phyloP scores from a whole-genome alignment of 2,329 filamentous ascomycete species.

The Ceratocystis alfenasii region DNA sequence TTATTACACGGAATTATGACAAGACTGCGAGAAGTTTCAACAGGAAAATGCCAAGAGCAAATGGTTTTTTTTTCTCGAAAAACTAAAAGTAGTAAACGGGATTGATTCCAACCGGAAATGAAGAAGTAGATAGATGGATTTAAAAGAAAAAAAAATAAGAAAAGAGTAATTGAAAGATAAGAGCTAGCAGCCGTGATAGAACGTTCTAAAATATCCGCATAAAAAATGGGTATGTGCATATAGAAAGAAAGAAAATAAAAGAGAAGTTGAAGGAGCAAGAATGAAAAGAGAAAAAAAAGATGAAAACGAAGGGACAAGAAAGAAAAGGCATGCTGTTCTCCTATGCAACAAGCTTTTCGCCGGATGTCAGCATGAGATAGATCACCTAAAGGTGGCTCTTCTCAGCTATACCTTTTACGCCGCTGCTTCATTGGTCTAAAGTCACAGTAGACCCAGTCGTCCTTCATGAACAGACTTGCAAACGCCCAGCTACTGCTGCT shows the following conservation, averaged over 20 bases:
- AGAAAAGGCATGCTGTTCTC: too few species aligned
- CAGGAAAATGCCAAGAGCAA: neutral
- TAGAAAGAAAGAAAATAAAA: neutral
- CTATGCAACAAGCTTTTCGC: too few species aligned
- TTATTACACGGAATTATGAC: neutral
- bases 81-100: conserved; percentile 16
- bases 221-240: neutral
- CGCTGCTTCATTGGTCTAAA: neutral
- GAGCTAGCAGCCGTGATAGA: conserved; percentile 6
- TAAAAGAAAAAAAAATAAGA: conserved; percentile 6
- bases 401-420: neutral
- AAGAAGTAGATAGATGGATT: conserved; percentile 21
- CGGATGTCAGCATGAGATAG: neutral
- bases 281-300: neutral
- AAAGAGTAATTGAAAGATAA: conserved; percentile 13
- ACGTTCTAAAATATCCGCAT: conserved; percentile 2
- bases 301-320: too few species aligned
- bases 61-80: neutral
- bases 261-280: conserved; percentile 5
- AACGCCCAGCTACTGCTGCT: neutral
- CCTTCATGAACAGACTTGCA: too few species aligned
- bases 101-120: conserved; percentile 21
- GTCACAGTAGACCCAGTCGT: too few species aligned
- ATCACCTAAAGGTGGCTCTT: neutral
- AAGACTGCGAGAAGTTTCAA: neutral